Conservation (phyloP, 768 basidiomycete species). For the Trametes punicea region DNA sequence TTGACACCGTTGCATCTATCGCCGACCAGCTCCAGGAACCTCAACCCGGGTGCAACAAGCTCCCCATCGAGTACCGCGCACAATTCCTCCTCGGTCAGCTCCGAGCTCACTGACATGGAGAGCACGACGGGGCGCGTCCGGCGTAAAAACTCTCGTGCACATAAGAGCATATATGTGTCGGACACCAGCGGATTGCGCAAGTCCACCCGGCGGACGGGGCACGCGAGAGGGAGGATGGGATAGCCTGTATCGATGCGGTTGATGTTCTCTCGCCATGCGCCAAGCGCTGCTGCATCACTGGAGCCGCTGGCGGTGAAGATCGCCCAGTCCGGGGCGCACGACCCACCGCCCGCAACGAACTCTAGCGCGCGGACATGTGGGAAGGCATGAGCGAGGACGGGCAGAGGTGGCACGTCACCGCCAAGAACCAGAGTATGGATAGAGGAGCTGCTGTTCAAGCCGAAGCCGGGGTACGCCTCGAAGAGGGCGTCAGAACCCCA, state of each 20-base stretch:
- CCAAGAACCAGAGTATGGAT: slow-evolving; percentile 20
- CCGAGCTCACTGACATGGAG: slow-evolving; percentile 5
- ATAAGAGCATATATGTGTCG: slow-evolving; percentile 3
- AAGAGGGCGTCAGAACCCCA: slow-evolving; percentile 22
- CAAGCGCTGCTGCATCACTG: neutral
- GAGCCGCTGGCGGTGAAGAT: neutral
- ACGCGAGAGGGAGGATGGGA: slow-evolving; percentile 15
- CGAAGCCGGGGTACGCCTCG: slow-evolving; percentile 15
- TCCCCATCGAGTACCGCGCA: slow-evolving; percentile 5
- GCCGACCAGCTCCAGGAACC: slow-evolving; percentile 15
- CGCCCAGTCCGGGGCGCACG: slow-evolving; percentile 18
- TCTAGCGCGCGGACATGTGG: slow-evolving; percentile 14
- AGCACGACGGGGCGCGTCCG: slow-evolving; percentile 16
- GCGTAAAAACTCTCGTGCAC: slow-evolving; percentile 15
- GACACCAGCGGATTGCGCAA: slow-evolving; percentile 15
- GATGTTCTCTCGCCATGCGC: slow-evolving; percentile 7
- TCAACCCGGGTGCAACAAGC: slow-evolving; percentile 10
- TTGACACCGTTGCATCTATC: slow-evolving; percentile 15
- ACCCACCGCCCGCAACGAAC: slow-evolving; percentile 15
- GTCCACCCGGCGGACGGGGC: slow-evolving; percentile 10
- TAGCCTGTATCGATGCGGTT: slow-evolving; percentile 18
- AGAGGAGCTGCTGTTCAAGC: slow-evolving; percentile 4
- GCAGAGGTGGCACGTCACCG: slow-evolving; percentile 17
- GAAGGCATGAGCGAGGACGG: slow-evolving; percentile 18
- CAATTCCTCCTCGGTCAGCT: slow-evolving; percentile 8